A percentile compares a stretch with the other conserved stretches of the same genome.
Conservation (phyloP, 345 rosid species). For the Hypericum perforatum region DNA sequence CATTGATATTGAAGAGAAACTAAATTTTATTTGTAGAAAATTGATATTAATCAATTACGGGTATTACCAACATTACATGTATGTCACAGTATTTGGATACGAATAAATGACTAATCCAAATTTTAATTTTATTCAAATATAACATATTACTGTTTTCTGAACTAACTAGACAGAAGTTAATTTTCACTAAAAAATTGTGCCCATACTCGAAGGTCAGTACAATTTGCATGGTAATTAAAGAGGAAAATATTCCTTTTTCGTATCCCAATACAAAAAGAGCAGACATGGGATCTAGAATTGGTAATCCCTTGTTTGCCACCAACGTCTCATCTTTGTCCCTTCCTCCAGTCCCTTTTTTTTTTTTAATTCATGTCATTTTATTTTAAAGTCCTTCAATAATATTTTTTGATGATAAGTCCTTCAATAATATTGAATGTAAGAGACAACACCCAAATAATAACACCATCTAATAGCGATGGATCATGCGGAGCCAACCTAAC, state of each 20-base stretch:
- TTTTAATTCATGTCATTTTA: conserved; percentile 12
- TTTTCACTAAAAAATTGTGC: conserved; percentile 50
- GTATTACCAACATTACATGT: too few relatives aligned
- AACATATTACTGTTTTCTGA: too few relatives aligned
- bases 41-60: too few relatives aligned
- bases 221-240: conserved; percentile 16
- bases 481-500: too few relatives aligned
- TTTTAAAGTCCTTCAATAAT: neutral
- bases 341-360: neutral
- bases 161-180: conserved; percentile 28
- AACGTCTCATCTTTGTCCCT: conserved; percentile 33
- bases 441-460: too few relatives aligned
- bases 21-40: too few relatives aligned
- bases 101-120: too few relatives aligned
- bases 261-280: conserved; percentile 38
- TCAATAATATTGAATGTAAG: neutral
- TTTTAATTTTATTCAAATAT: too few relatives aligned
- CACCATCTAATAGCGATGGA: too few relatives aligned
- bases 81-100: too few relatives aligned
- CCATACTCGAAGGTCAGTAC: conserved; percentile 31
- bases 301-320: conserved; percentile 47
- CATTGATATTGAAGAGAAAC: too few relatives aligned
- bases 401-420: neutral
- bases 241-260: conserved; percentile 37
- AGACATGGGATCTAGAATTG: conserved; percentile 35